Conservation (phyloP, 441 rosid species). For the Rhodomyrtus psidioides region DNA sequence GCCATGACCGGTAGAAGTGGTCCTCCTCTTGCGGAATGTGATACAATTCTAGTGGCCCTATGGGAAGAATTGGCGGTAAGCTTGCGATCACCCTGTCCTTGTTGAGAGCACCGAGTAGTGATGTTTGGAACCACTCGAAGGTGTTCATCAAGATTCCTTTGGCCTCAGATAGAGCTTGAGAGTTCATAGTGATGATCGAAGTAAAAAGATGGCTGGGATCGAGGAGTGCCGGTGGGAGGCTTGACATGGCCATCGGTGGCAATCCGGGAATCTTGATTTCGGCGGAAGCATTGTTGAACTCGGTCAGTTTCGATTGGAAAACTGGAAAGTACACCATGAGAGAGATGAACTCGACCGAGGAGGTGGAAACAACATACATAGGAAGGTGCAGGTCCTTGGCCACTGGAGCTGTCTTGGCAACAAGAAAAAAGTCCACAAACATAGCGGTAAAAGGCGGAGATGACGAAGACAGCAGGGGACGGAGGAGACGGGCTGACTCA, state of each 20-base stretch:
- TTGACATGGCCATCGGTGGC: conserved; percentile 5
- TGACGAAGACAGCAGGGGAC: conserved; percentile 10
- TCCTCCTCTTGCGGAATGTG: conserved; percentile 1
- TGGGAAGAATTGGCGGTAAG: conserved; percentile 2
- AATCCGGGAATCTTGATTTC: conserved; percentile 3
- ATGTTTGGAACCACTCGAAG: conserved; percentile 16
- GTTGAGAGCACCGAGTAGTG: not conserved
- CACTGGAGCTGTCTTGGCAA: conserved; percentile 12
- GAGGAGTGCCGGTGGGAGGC: conserved; percentile 7
- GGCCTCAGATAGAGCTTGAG: not conserved
- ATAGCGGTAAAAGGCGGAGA: conserved; percentile 18
- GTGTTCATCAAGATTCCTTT: conserved; percentile 23
- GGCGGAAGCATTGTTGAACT: not conserved
- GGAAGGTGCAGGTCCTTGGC: conserved; percentile 15
- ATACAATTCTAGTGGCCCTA: conserved; percentile 14
- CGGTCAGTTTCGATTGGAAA: not conserved
- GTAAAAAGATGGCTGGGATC: not conserved
- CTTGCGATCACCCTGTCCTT: not conserved
- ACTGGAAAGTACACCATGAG: conserved; percentile 7
- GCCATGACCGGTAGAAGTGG: conserved; percentile 10
- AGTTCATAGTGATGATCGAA: not conserved
- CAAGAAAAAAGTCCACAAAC: conserved; percentile 14
- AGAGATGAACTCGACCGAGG: conserved; percentile 21
- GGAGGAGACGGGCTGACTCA: conserved; percentile 18
- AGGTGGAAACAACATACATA: conserved; percentile 13